Evolutionary conservation across 805 yeast species (phyloP), one percentile per base, ranked within the genome.

Genomic region (Sugiyamaella valdiviana): DNA sequence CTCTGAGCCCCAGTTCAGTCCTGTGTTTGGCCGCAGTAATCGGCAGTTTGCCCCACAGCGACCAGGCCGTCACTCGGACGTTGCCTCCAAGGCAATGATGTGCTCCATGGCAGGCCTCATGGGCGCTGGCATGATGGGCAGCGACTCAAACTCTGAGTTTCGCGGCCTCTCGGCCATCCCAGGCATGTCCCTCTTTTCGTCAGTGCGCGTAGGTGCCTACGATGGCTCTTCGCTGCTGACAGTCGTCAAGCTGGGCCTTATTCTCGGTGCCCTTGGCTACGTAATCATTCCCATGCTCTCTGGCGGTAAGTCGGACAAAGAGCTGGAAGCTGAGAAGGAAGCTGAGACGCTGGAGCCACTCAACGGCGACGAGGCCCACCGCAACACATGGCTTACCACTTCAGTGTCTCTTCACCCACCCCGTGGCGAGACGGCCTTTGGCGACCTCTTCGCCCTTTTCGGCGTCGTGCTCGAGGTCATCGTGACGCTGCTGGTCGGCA

Each of bases 31-130:
- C 23, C 24, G 26, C 6, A 20, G 10, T 10, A 16, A 39, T 9
- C 42, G 42, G 14, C 42, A 17, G 26, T 39, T 12, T 17, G 42
- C 22, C 41, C 15, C 42, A 15, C 40, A 22, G n/a, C 41, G 24
- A 17, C 42, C 9, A 16, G 29, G 24, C 46, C 40, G 36, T 3
- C n/a, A 26, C 9, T 50, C 52, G 5, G 42, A 41, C 24, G 35
- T 41, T 16, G 48, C 50, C 12, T 45, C 64, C 46, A 65, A 64
- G 49, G 53, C 58, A 23, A 53, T 66, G 60, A 59, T 66, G 62
- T 62, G 66, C 23, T 51, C 67, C 2, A 64, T 66, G 70, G 69
- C 70, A 5, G 69, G 68, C 14, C 45, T 65, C 51, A 61, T 65
- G 63, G 64, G 60, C 24, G 52, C 66, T 14, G 61, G 63, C 2